phyloP scores from a whole-genome alignment of 371 early-diverging fungal species.

The Syncephalastrum contaminatum region DNA sequence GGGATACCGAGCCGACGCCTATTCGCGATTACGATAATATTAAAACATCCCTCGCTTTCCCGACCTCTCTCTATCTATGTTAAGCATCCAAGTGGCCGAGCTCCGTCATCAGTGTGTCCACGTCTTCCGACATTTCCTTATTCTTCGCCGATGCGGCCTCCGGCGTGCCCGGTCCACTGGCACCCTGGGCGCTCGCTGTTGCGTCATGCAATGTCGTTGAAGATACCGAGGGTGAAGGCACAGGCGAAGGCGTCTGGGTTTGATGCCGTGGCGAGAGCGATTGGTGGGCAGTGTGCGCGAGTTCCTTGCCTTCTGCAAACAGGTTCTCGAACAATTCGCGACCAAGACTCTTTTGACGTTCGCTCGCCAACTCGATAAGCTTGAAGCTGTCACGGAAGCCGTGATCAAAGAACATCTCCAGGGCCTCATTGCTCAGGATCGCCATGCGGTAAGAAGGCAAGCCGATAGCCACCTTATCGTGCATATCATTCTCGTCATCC shows the following conservation, averaged over 20 bases:
- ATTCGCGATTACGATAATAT: neutral
- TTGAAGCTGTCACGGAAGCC: constrained; percentile 63
- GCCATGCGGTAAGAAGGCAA: constrained; percentile 57
- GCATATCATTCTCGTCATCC: neutral
- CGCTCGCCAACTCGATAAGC: constrained; percentile 57
- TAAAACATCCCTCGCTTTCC: neutral
- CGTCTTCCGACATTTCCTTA: constrained; percentile 25
- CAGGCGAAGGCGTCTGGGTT: constrained; percentile 5
- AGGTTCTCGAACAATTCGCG: constrained; percentile 60
- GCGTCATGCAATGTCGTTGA: constrained; percentile 7
- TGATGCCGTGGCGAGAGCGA: neutral
- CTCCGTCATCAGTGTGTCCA: constrained; percentile 36
- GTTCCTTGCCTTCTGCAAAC: constrained; percentile 53
- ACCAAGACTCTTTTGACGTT: constrained; percentile 51
- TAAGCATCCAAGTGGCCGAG: constrained; percentile 38
- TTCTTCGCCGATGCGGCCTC: constrained; percentile 12
- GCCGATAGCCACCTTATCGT: constrained; percentile 21
- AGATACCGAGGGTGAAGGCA: constrained; percentile 15
- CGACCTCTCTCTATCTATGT: neutral
- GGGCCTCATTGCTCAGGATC: constrained; percentile 63
- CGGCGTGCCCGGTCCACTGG: constrained; percentile 15
- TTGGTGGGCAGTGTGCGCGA: constrained; percentile 24
- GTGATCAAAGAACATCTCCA: constrained; percentile 70
- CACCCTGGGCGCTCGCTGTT: neutral
- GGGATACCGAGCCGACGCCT: too few relatives aligned